Evolutionary conservation across 2,329 filamentous ascomycete species (phyloP).

Genomic region (Nothomitra cinnamomea): DNA sequence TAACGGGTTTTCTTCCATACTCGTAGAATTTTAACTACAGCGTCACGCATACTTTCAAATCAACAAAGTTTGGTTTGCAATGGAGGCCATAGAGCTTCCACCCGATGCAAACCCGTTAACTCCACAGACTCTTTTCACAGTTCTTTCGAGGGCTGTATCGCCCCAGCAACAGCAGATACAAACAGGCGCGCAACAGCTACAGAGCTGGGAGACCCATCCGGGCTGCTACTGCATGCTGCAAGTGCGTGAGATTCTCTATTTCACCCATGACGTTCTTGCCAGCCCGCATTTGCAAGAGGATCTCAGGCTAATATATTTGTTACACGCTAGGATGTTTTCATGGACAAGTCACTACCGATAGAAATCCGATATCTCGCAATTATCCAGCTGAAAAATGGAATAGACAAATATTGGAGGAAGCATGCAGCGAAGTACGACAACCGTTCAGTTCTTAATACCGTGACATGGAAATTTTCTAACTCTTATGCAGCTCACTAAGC

Average conservation of each 20-base stretch:
- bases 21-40: too few relatives aligned
- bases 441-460: neutral
- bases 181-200: slow-evolving; percentile 49
- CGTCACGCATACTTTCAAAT: too few relatives aligned
- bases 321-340: slow-evolving; percentile 48
- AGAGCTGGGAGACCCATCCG: slow-evolving; percentile 49
- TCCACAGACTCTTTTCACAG: slow-evolving; percentile 44
- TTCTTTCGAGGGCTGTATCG: slow-evolving; percentile 46
- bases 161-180: slow-evolving; percentile 48
- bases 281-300: neutral
- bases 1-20: neutral
- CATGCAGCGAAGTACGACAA: slow-evolving; percentile 45
- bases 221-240: slow-evolving; percentile 54
- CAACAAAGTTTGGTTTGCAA: slow-evolving; percentile 18
- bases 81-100: slow-evolving; percentile 60
- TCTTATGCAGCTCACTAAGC: slow-evolving; percentile 31
- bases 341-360: slow-evolving; percentile 58
- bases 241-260: slow-evolving; percentile 26
- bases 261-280: too few relatives aligned
- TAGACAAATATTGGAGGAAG: slow-evolving; percentile 86
- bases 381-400: slow-evolving; percentile 91
- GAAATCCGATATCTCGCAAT: slow-evolving; percentile 78
- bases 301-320: neutral
- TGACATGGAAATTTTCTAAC: neutral
- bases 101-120: slow-evolving; percentile 63